A percentile compares a stretch with the other conserved stretches of the same genome.
Conservation (phyloP, 495 filamentous ascomycete genomes). For the Chaetomium tenue region DNA sequence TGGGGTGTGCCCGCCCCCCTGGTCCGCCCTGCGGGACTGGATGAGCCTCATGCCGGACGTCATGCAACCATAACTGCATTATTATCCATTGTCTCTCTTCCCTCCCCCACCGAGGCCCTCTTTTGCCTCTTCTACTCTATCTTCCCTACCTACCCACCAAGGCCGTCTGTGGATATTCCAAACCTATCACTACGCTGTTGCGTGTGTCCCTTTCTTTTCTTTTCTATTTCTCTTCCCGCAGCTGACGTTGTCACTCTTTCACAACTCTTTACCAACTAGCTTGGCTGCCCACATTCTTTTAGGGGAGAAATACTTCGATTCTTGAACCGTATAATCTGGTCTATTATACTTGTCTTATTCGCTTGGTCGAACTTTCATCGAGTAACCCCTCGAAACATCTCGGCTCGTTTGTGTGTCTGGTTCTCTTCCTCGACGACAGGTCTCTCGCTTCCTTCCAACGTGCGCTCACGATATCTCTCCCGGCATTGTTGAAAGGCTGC, state of each 20-base stretch:
- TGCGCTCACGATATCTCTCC: not conserved
- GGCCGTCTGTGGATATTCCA: conserved; percentile 40
- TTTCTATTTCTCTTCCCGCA: conserved; percentile 49
- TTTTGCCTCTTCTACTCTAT: conserved; percentile 36
- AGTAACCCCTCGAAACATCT: conserved; percentile 5
- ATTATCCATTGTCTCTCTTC: conserved; percentile 33
- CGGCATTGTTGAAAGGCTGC: not conserved
- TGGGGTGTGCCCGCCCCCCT: conserved; percentile 32
- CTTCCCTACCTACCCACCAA: conserved; percentile 40
- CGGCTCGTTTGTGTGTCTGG: conserved; percentile 26
- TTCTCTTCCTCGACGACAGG: conserved; percentile 25
- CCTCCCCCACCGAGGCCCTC: conserved; percentile 34
- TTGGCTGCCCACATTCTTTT: conserved; percentile 57
- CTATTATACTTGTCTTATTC: conserved; percentile 36
- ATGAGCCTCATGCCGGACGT: conserved; percentile 36
- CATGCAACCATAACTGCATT: conserved; percentile 41
- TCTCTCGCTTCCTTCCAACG: conserved; percentile 26
- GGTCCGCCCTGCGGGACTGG: conserved; percentile 35
- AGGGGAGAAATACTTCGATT: conserved; percentile 40
- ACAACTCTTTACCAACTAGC: conserved; percentile 52
- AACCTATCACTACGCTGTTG: conserved; percentile 47
- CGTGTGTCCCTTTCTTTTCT: conserved; percentile 44
- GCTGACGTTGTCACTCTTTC: conserved; percentile 56
- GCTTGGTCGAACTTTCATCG: conserved; percentile 23
- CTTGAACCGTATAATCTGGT: conserved; percentile 48